Evolutionary conservation across 768 basidiomycete genomes (phyloP).

Genomic region (Mycena vulgaris): DNA sequence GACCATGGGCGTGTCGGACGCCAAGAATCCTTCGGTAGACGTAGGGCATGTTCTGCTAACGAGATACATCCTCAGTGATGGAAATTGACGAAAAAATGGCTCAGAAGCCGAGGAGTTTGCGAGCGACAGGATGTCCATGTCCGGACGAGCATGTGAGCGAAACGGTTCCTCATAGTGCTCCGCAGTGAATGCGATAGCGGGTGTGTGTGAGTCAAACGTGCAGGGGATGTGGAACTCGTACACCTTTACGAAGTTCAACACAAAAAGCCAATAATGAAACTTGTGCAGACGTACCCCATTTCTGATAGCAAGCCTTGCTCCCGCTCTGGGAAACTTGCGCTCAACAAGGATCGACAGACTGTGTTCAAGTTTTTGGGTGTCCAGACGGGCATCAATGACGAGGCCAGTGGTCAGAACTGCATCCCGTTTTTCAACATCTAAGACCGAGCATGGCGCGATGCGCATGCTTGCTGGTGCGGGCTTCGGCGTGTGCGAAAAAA

Average conservation of each 20-base stretch:
- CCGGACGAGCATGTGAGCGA: background rate
- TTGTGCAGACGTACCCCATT: slow-evolving; percentile 11
- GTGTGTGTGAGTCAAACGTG: slow-evolving; percentile 7
- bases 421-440: background rate
- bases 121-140: background rate
- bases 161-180: slow-evolving; percentile 1
- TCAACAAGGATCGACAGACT: slow-evolving; percentile 11
- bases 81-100: background rate
- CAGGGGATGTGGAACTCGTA: slow-evolving; percentile 24
- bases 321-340: slow-evolving; percentile 25
- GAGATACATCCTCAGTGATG: background rate
- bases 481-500: background rate
- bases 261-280: background rate
- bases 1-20: background rate
- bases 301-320: slow-evolving; percentile 19
- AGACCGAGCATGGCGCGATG: background rate
- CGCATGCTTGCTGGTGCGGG: background rate
- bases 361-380: slow-evolving; percentile 13
- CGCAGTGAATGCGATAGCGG: background rate
- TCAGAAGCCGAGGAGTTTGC: background rate
- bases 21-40: background rate
- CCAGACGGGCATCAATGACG: slow-evolving; percentile 19
- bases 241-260: background rate
- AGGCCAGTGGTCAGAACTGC: slow-evolving; percentile 17
- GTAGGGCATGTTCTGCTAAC: background rate